Evolutionary conservation across 1,284 basidiomycete genomes (phyloP), one percentile per base, ranked within the genome.

Genomic region (Sporisorium graminicola): DNA sequence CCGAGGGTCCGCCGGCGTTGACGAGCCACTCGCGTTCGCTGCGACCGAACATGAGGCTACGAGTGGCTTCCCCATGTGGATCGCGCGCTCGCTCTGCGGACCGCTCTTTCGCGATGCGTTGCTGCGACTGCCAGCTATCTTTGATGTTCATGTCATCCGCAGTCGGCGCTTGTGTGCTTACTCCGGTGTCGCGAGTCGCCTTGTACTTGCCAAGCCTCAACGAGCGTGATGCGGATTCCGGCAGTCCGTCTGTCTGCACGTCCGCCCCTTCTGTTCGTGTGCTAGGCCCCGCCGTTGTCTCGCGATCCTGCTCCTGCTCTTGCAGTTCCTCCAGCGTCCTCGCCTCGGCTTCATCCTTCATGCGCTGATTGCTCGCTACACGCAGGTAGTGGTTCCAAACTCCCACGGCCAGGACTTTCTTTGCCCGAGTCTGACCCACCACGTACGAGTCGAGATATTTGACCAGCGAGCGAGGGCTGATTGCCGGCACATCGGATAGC

Each of bases 341-440:
- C 29, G 50, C 16, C 53, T 62, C 72, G 7, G 63, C 65, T n/a
- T 69, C 65, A 10, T 74, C 47, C 13, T 35, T 35, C 65, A 69
- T 65, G 9, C 65, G 49, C 53, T 67, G 54, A 47, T 80, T 60
- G 62, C 46, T 44, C 12, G 62, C 57, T 14, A 76, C 58, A 35
- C 77, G 60, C 12, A 74, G 55, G 46, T 74, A 72, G 62, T 68
- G 60, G 26, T 67, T 73, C 56, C 53, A 68, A 5, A 69, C 63
- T 2, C 93, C 93, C 46, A 95, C 95, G 33, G 94, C 93, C 20
- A 98, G 89, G 12, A 94, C 92, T 84, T 94, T 94, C 89, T 98
- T 98, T 3, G 95, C 95, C 71, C 89, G 89, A 73, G 93, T 92
- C 85, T 98, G 95, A 2, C 95, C 95, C 14, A 98, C 90, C n/a